Conservation (phyloP, 371 early-diverging fungal species). For the Capniomyces stellatus region DNA sequence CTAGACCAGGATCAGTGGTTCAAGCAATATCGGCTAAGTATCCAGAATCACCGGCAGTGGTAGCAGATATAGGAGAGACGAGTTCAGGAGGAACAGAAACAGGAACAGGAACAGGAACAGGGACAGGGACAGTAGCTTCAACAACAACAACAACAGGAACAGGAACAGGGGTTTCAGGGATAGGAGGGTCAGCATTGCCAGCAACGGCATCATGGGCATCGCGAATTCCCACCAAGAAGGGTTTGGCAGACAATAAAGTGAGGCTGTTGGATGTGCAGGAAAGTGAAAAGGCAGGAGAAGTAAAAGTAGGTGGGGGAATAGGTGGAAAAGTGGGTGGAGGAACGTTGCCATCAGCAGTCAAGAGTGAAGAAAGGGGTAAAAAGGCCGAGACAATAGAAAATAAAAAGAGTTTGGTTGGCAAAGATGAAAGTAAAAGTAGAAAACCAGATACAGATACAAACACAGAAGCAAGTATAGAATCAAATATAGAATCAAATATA, state of each 20-base stretch:
- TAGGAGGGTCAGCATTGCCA: constrained; percentile 15
- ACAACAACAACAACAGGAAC: background rate
- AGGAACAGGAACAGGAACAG: background rate
- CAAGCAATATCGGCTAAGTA: too few relatives aligned
- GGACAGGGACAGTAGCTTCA: background rate
- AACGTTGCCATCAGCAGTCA: background rate
- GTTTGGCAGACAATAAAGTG: background rate
- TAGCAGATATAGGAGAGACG: background rate
- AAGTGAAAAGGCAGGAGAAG: background rate
- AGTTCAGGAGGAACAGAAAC: background rate
- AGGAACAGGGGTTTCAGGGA: background rate
- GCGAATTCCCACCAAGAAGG: constrained; percentile 12
- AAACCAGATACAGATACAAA: background rate
- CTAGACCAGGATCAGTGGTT: too few relatives aligned
- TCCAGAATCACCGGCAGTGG: too few relatives aligned
- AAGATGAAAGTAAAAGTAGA: background rate
- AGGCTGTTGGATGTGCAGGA: background rate
- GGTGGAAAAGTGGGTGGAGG: background rate
- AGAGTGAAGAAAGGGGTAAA: background rate
- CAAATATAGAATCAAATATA: background rate
- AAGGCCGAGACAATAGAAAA: background rate
- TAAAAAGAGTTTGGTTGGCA: background rate
- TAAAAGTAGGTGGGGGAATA: background rate
- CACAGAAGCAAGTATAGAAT: background rate
- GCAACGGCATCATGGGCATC: constrained; percentile 24